Evolutionary conservation across 1,284 basidiomycete genomes (phyloP), one percentile per base, ranked within the genome.

Genomic region (Termitomyces sp.): DNA sequence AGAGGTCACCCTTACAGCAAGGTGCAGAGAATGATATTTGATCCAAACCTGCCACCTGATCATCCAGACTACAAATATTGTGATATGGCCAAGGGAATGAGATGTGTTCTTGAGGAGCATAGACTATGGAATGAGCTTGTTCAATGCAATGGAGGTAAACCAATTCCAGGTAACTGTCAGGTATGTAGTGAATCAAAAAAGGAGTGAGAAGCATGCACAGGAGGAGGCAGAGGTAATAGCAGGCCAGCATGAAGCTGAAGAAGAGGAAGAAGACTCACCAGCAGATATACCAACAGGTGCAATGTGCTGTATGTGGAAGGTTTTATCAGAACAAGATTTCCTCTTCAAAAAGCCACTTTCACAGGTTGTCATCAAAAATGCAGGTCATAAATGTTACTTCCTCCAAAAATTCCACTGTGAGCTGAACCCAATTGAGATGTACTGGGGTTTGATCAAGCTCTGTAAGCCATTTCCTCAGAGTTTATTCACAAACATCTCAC

Each of bases 21-120:
- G 15, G 40, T 54, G 1, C 50, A 58, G 19, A 53, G 8, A n/a
- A 53, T 58, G 47, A 36, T 50, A 12, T 54, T 57, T 47, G 46
- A 51, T 24, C 9, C 8, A 28, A 21, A 54, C 17, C 24, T 58
- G 5, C 54, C 54, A 36, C 45, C 33, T 30, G 34, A 46, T 17
- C 39, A 58, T 41, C 54, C 54, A 12, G 51, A 58, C 31, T 58
- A 53, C 28, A 28, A 56, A 9, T 50, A 52, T 39, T 17, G 19
- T 45, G 54, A 39, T 15, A n/a, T 24, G 28, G 10, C 49, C 24
- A 42, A 50, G 19, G 17, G 39, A 6, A 42, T 50, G 30, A 41
- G 33, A 24, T n/a, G 24, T 10, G 30, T 50, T 10, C 40, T 50
- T 19, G 49, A 50, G 6, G 28, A 50, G n/a, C 1, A n/a, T 7